Conservation (phyloP, 768 basidiomycete genomes). For the Boletus reticulatus region DNA sequence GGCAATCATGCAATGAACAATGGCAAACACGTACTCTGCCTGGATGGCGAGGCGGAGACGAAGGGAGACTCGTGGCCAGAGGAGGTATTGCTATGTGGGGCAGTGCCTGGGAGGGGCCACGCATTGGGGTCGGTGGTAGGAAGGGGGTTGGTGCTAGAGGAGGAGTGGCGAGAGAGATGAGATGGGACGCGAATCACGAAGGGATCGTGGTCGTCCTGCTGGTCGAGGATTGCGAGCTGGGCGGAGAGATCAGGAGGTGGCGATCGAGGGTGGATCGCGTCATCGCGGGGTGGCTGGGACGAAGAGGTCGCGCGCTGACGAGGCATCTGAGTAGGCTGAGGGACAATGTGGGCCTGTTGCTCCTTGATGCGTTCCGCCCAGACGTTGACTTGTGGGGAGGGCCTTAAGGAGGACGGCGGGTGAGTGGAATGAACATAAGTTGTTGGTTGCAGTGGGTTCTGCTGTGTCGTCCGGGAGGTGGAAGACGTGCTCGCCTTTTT, state of each 20-base stretch:
- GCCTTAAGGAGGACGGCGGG: conserved; percentile 11
- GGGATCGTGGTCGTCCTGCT: conserved; percentile 38
- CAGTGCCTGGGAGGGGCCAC: conserved; percentile 21
- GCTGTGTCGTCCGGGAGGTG: neutral
- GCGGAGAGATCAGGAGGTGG: conserved; percentile 12
- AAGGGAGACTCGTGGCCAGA: conserved; percentile 24
- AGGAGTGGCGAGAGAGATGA: conserved; percentile 30
- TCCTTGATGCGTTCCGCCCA: conserved; percentile 44
- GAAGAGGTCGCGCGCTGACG: conserved; percentile 11
- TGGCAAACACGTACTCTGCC: conserved; percentile 37
- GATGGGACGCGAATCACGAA: conserved; percentile 43
- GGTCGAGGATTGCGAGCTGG: conserved; percentile 24
- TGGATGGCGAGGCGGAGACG: conserved; percentile 31
- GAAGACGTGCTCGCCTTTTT: conserved; percentile 38
- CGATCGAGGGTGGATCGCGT: conserved; percentile 19
- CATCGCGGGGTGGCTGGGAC: conserved; percentile 14
- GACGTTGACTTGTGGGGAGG: conserved; percentile 33
- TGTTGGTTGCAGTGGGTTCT: conserved; percentile 2
- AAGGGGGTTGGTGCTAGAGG: conserved; percentile 22
- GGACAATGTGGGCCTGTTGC: conserved; percentile 31
- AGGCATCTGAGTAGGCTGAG: conserved; percentile 16
- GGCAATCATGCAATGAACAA: conserved; percentile 8
- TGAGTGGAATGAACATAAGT: neutral
- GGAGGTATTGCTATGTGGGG: conserved; percentile 35
- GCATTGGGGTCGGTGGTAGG: conserved; percentile 14